Evolutionary conservation across 2,329 filamentous ascomycete genomes (phyloP), one percentile per base, ranked within the genome.

Genomic region (Diaporthe sp.): DNA sequence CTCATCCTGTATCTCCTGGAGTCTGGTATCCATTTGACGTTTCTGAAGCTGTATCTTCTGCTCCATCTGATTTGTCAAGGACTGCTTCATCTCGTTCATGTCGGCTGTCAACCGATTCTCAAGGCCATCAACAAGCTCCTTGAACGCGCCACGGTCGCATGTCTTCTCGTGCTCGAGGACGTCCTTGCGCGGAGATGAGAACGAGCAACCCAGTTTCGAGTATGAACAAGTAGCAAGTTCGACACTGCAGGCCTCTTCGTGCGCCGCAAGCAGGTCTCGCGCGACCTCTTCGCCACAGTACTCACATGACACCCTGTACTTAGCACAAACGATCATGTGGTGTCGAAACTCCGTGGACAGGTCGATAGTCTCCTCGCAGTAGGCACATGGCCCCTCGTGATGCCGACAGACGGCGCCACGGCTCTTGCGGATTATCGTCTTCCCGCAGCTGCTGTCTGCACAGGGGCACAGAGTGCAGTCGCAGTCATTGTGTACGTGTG

Each of bases 401-500:
- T 93, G 92, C 31, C 90, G 85, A 79, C 92, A 93, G 2, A 85
- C 85, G 65, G 87, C 86, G n/a, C 84, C 85, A 1, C 84, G 82
- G 75, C 90, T 86, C 77, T 88, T 89, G 63, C 88, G 85, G 17
- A 86, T 84, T 3, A 92, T 84, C 34, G 85, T 85, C 80, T 89
- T 87, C 42, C 85, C 82, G 81, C 92, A 93, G 3, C 81, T 80
- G 20, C 85, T 80, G 49, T 89, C 88, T 0, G 90, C 88, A 78
- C 92, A 93, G n/a, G 85, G 84, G 28, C 91, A 88, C 44, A 88
- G 83, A 7, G 88, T 88, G 78, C 89, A 91, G 1, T 85, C 85
- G 80, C 92, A 93, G 67, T 91, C 89, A 28, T 86, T 86, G 10
- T 87, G 86, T 55, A 91, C 86, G 79, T 93, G 92, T 37, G 86